Conservation (phyloP, 1,284 basidiomycete species). For the Dichomitus squalens region DNA sequence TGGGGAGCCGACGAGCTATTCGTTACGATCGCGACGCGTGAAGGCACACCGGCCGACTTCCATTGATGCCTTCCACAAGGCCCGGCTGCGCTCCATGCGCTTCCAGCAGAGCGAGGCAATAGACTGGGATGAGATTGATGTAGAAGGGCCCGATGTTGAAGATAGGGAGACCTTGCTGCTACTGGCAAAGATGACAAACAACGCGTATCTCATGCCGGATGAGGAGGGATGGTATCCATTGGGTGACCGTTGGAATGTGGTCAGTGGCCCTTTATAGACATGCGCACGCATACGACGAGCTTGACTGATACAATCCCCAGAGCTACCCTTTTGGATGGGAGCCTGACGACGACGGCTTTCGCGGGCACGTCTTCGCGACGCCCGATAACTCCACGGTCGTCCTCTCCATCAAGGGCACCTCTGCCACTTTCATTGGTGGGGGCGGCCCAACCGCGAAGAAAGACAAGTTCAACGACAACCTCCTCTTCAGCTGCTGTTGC, state of each 20-base stretch:
- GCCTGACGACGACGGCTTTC: slow-evolving; percentile 82
- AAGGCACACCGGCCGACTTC: slow-evolving; percentile 54
- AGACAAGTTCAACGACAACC: slow-evolving; percentile 94
- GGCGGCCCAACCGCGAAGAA: slow-evolving; percentile 88
- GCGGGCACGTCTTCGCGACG: slow-evolving; percentile 89
- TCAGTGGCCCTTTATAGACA: slow-evolving; percentile 37
- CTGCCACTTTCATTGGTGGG: slow-evolving; percentile 75
- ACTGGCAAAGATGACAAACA: slow-evolving; percentile 93
- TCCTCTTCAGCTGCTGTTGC: slow-evolving; percentile 98
- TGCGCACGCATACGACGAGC: not conserved
- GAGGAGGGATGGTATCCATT: slow-evolving; percentile 81
- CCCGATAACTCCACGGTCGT: slow-evolving; percentile 86
- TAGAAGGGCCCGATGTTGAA: slow-evolving; percentile 72
- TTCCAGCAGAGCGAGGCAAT: slow-evolving; percentile 49
- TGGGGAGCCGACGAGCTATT: slow-evolving; percentile 30
- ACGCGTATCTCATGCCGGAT: slow-evolving; percentile 77
- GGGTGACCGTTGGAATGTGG: slow-evolving; percentile 62
- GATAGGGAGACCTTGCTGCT: slow-evolving; percentile 77
- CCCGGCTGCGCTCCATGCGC: slow-evolving; percentile 51
- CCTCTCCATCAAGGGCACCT: slow-evolving; percentile 94
- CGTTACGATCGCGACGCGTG: slow-evolving; percentile 41
- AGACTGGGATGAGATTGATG: slow-evolving; percentile 65
- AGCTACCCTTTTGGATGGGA: slow-evolving; percentile 94
- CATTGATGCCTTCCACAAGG: slow-evolving; percentile 48
- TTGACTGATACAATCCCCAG: slow-evolving; percentile 37